phyloP scores from a whole-genome alignment of 2,329 filamentous ascomycete genomes.

The Trichoderma polysporum region DNA sequence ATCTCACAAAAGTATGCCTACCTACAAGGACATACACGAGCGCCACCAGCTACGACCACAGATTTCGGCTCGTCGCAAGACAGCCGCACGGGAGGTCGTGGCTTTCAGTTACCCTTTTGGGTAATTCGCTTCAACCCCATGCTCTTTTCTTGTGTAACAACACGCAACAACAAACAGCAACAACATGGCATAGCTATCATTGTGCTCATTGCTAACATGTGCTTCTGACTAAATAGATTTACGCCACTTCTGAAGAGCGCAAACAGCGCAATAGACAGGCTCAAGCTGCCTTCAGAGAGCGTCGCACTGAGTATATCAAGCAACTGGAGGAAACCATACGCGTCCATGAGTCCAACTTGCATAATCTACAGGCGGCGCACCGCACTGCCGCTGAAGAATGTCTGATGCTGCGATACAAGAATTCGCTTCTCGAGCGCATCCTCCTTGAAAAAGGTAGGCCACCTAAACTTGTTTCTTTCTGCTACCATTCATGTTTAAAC shows the following conservation, averaged over 20 bases:
- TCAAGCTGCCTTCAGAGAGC: slow-evolving; percentile 94
- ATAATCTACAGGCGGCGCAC: slow-evolving; percentile 90
- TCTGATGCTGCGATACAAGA: slow-evolving; percentile 97
- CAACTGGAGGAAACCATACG: slow-evolving; percentile 97
- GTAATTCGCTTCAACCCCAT: slow-evolving; percentile 6
- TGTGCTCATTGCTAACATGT: slow-evolving; percentile 20
- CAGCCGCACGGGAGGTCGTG: neutral
- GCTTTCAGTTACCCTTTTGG: slow-evolving; percentile 1
- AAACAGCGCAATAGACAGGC: slow-evolving; percentile 97
- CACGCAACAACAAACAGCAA: neutral
- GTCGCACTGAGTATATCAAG: slow-evolving; percentile 98
- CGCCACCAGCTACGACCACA: neutral
- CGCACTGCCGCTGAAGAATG: slow-evolving; percentile 94
- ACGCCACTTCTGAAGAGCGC: slow-evolving; percentile 96
- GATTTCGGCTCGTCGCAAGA: neutral
- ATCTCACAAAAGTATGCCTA: neutral
- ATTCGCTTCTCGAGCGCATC: slow-evolving; percentile 91
- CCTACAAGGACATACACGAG: neutral
- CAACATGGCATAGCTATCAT: neutral
- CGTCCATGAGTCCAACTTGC: slow-evolving; percentile 90
- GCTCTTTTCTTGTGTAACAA: neutral
- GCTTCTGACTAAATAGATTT: slow-evolving; percentile 62
- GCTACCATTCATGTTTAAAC: no score
- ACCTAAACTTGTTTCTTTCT: no score
- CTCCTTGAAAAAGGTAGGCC: slow-evolving; percentile 85